Conservation (phyloP, 768 basidiomycete genomes). For the Suillus lakei region DNA sequence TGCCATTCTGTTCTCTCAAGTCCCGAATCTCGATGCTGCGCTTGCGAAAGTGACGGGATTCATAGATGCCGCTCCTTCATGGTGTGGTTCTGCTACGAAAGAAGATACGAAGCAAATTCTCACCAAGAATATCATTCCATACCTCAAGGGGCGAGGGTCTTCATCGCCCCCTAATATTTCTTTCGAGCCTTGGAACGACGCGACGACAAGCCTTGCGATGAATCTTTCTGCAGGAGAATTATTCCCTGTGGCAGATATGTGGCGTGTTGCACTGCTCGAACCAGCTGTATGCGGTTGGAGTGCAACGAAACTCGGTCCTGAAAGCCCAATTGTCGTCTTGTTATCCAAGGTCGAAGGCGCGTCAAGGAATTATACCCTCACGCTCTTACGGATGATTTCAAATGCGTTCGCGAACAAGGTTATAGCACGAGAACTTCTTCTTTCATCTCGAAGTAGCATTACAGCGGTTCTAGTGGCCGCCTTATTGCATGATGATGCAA, state of each 20-base stretch:
- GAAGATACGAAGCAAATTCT: slow-evolving; percentile 56
- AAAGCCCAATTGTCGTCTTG: slow-evolving; percentile 50
- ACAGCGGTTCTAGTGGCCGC: slow-evolving; percentile 66
- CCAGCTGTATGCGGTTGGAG: slow-evolving; percentile 57
- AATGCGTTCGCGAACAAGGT: slow-evolving; percentile 62
- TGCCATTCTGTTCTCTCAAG: slow-evolving; percentile 77
- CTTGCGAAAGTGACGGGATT: slow-evolving; percentile 63
- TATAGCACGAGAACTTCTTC: slow-evolving; percentile 47
- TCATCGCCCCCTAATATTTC: slow-evolving; percentile 40
- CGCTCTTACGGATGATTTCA: slow-evolving; percentile 66
- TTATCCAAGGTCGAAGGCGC: slow-evolving; percentile 47
- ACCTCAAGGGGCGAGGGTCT: slow-evolving; percentile 63
- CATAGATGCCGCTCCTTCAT: slow-evolving; percentile 53
- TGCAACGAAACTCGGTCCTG: slow-evolving; percentile 33
- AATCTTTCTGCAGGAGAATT: slow-evolving; percentile 58
- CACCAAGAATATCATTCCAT: slow-evolving; percentile 55
- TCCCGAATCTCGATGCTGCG: slow-evolving; percentile 70
- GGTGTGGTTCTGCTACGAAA: slow-evolving; percentile 33
- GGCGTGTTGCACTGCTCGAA: slow-evolving; percentile 79
- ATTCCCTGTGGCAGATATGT: slow-evolving; percentile 85
- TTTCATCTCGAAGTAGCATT: slow-evolving; percentile 36
- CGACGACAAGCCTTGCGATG: slow-evolving; percentile 46
- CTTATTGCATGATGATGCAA: slow-evolving; percentile 68
- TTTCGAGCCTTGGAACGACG: slow-evolving; percentile 53
- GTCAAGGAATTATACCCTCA: slow-evolving; percentile 64